Conservation (phyloP, 106 monocot genomes). For the Xerophyta viscosa region DNA sequence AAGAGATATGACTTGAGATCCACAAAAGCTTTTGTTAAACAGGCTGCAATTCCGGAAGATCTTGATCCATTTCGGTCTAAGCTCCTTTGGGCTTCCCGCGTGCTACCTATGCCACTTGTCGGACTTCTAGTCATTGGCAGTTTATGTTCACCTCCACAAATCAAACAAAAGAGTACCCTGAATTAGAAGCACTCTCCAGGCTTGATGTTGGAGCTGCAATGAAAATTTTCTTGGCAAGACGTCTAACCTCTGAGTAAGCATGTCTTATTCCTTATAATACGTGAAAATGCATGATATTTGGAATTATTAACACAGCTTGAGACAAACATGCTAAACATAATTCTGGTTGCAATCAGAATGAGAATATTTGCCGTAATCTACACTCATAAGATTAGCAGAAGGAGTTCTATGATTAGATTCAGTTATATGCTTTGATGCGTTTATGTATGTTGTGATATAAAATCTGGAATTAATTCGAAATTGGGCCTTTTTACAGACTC, state of each 20-base stretch:
- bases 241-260: slow-evolving; percentile 77
- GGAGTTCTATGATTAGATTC: too few relatives aligned
- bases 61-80: slow-evolving; percentile 83
- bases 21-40: slow-evolving; percentile 63
- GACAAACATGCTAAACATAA: too few relatives aligned
- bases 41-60: slow-evolving; percentile 39
- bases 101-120: slow-evolving; percentile 93
- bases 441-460: too few relatives aligned
- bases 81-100: slow-evolving; percentile 68
- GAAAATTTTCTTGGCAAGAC: slow-evolving; percentile 83
- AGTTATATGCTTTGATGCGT: too few relatives aligned
- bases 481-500: too few relatives aligned
- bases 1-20: slow-evolving; percentile 67
- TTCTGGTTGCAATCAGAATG: too few relatives aligned
- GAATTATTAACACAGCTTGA: too few relatives aligned
- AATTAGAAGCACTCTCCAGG: slow-evolving; percentile 63
- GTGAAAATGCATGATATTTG: too few relatives aligned
- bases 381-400: too few relatives aligned
- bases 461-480: too few relatives aligned
- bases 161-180: slow-evolving; percentile 33
- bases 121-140: slow-evolving; percentile 68
- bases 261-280: too few relatives aligned
- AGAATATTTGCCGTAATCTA: too few relatives aligned
- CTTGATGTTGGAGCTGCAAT: slow-evolving; percentile 82
- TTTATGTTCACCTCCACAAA: slow-evolving; percentile 50